phyloP scores from a whole-genome alignment of 2,329 filamentous ascomycete genomes.

The Shiraia bambusicola region DNA sequence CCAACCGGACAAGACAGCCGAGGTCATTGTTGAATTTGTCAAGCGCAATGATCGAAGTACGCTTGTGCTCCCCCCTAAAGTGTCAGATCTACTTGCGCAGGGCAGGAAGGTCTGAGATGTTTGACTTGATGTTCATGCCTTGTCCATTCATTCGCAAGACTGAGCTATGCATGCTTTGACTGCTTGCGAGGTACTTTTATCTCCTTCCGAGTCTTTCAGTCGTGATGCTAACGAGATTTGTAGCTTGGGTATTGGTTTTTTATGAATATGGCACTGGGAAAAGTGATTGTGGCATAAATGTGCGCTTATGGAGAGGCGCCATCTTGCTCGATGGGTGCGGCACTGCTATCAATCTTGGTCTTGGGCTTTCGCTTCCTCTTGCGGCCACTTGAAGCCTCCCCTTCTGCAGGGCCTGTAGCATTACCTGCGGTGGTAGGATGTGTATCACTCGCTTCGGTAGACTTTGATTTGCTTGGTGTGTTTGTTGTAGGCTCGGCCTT shows the following conservation, averaged over 20 bases:
- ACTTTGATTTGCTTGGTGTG: constrained; percentile 18
- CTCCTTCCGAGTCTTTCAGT: not conserved
- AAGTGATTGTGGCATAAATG: not conserved
- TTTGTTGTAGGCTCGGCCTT: constrained; percentile 39
- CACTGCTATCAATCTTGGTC: constrained; percentile 32
- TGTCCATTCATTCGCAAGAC: not conserved
- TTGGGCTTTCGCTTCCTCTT: constrained; percentile 46
- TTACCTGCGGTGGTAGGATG: constrained; percentile 13
- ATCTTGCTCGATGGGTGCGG: constrained; percentile 16
- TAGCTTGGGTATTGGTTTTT: constrained; percentile 13
- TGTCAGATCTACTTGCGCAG: constrained; percentile 56
- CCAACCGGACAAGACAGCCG: constrained; percentile 83
- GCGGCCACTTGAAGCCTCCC: constrained; percentile 31
- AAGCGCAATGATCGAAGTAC: constrained; percentile 83
- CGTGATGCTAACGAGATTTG: not conserved
- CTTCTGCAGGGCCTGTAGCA: constrained; percentile 14
- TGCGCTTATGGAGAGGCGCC: constrained; percentile 21
- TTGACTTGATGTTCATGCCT: not conserved
- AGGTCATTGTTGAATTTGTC: constrained; percentile 86
- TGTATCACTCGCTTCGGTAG: constrained; percentile 6
- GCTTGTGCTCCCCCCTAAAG: constrained; percentile 87
- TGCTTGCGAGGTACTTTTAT: no score
- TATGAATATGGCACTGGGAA: not conserved
- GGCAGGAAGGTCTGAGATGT: constrained; percentile 51
- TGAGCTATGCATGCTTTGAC: not conserved